phyloP scores from a whole-genome alignment of 305 asterid species.

The Fraxinus baroniana region DNA sequence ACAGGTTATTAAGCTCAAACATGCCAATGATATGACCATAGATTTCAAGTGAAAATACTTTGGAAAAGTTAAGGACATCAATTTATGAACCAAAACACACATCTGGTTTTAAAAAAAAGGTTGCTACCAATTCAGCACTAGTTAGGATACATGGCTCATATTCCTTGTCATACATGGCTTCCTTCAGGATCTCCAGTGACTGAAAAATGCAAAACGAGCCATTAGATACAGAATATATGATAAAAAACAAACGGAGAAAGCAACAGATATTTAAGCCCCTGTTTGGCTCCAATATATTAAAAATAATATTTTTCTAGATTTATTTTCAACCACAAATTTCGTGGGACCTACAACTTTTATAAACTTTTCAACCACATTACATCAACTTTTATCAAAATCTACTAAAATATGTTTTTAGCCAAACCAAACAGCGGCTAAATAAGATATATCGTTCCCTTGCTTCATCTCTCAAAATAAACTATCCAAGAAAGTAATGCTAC shows the following conservation, averaged over 20 bases:
- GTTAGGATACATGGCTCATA: constrained; percentile 85
- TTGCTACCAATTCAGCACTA: constrained; percentile 28
- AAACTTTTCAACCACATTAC: not conserved
- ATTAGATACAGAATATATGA: constrained; percentile 25
- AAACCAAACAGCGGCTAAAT: not conserved
- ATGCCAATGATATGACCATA: constrained; percentile 94
- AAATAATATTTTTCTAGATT: not conserved
- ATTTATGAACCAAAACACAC: constrained; percentile 12
- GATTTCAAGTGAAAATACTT: constrained; percentile 85
- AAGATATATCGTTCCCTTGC: not conserved
- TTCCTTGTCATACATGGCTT: constrained; percentile 75
- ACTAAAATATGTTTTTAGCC: not conserved
- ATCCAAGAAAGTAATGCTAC: not conserved
- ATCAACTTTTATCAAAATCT: too few species aligned
- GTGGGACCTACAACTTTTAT: not conserved
- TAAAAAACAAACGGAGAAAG: constrained; percentile 20
- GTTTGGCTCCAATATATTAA: not conserved
- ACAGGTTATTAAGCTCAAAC: constrained; percentile 99
- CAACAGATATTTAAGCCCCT: constrained; percentile 3
- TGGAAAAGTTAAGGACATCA: constrained; percentile 53
- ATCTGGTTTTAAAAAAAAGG: not conserved
- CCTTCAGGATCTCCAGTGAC: constrained; percentile 92
- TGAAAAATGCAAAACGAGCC: constrained; percentile 36
- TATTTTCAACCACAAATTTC: not conserved
- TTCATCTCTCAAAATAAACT: not conserved